These are phyloP conservation scores for Cucurbita ficifolia DNA, from an alignment of 306 rosid genomes.

Conservation along the genomic window DNA sequence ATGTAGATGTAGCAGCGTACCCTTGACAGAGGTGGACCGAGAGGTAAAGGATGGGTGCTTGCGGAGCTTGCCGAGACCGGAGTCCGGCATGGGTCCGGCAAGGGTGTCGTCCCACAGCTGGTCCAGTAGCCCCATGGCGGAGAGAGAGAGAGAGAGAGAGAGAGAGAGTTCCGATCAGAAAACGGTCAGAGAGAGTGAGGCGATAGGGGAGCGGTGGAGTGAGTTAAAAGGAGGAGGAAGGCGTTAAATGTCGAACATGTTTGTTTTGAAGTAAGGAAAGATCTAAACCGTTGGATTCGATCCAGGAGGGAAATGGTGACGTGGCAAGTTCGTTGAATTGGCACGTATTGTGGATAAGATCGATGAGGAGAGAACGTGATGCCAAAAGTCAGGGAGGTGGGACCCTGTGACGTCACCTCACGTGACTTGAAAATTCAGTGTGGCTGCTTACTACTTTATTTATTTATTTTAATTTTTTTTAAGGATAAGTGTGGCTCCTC, in stretches of 20 bases:
- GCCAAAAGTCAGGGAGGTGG: not conserved
- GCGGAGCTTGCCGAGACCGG: conserved; percentile 78
- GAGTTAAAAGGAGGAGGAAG: not conserved
- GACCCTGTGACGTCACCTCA: not conserved
- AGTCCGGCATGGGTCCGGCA: conserved; percentile 80
- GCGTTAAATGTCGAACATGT: not conserved
- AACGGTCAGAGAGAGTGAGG: too few species aligned
- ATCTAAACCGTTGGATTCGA: not conserved
- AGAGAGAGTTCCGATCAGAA: not conserved
- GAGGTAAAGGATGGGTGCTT: conserved; percentile 30
- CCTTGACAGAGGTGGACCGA: conserved; percentile 43
- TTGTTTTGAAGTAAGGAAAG: not conserved
- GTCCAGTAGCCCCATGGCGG: conserved; percentile 64
- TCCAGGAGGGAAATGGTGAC: not conserved
- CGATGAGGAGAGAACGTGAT: not conserved
- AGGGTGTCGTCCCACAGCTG: conserved; percentile 97
- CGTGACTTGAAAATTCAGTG: not conserved
- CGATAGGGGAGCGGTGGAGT: not conserved
- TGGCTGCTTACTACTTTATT: not conserved
- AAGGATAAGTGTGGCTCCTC: too few species aligned
- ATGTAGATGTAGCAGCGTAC: too few species aligned
- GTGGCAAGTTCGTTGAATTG: not conserved
- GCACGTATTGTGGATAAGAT: conserved; percentile 5
- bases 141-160: not conserved
- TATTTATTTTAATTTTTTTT: not conserved